phyloP scores from a whole-genome alignment of 1,139 yeast genomes.

The Sugiyamaella castrensis region DNA sequence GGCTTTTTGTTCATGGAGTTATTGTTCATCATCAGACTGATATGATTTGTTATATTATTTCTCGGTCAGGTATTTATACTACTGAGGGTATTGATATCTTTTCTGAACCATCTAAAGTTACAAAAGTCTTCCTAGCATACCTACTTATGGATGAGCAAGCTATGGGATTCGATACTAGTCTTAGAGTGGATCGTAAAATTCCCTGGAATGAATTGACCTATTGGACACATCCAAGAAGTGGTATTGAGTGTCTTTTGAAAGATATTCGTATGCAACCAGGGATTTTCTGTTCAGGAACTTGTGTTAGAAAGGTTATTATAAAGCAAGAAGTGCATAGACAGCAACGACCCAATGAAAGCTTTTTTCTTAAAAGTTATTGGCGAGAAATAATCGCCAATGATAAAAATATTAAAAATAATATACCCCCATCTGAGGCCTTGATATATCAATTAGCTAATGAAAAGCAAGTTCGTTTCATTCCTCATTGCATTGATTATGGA shows the following conservation, averaged over 20 bases:
- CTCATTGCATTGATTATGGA: slow-evolving; percentile 9
- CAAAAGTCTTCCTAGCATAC: slow-evolving; percentile 1
- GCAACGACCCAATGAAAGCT: neutral
- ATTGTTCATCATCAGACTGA: neutral
- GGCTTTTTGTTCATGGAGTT: slow-evolving; percentile 5
- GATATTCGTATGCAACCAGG: neutral
- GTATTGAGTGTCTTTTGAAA: slow-evolving; percentile 1
- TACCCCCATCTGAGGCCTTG: slow-evolving; percentile 1
- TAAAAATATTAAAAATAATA: neutral
- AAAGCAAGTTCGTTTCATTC: slow-evolving; percentile 7
- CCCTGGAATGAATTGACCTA: neutral
- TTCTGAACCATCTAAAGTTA: neutral
- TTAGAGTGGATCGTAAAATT: slow-evolving; percentile 8
- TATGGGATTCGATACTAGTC: slow-evolving; percentile 8
- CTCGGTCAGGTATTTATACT: slow-evolving; percentile 5
- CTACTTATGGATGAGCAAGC: slow-evolving; percentile 10
- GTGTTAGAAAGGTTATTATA: slow-evolving; percentile 1
- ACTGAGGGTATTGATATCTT: slow-evolving; percentile 3
- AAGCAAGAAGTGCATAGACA: neutral
- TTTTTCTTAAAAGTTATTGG: slow-evolving; percentile 7
- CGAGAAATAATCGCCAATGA: slow-evolving; percentile 1
- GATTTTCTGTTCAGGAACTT: neutral
- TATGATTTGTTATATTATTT: neutral
- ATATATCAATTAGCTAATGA: slow-evolving; percentile 10
- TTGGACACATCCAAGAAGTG: slow-evolving; percentile 11